Conservation (phyloP, 768 basidiomycete species). For the Agaricus subrufescens region DNA sequence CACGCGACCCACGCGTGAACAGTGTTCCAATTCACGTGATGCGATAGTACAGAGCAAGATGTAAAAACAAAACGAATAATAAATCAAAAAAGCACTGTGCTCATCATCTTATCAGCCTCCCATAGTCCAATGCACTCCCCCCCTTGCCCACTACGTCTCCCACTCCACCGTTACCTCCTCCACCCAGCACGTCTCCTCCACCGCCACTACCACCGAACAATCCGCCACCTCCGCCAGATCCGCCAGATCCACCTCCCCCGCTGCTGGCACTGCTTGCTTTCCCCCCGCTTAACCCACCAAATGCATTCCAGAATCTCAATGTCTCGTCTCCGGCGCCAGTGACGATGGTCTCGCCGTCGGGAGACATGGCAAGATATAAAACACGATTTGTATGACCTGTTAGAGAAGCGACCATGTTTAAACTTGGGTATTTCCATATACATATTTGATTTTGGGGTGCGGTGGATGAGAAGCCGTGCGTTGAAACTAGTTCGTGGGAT, state of each 20-base stretch:
- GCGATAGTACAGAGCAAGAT: too few species aligned
- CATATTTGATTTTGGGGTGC: constrained; percentile 95
- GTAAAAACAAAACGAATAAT: neutral
- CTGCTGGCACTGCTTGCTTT: constrained; percentile 3
- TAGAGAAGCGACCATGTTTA: constrained; percentile 92
- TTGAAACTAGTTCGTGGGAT: constrained; percentile 96
- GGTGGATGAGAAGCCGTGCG: constrained; percentile 93
- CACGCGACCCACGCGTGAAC: too few species aligned
- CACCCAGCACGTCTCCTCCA: neutral
- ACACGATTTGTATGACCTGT: constrained; percentile 95
- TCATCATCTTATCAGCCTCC: constrained; percentile 45
- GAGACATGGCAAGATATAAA: constrained; percentile 94
- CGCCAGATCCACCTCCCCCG: constrained; percentile 44
- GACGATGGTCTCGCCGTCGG: constrained; percentile 96
- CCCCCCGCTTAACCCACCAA: constrained; percentile 58
- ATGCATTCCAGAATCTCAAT: constrained; percentile 95
- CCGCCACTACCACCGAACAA: neutral
- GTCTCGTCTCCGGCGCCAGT: constrained; percentile 99
- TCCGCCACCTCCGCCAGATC: constrained; percentile 29
- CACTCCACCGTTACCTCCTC: neutral
- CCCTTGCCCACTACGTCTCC: neutral
- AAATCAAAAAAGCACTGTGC: neutral
- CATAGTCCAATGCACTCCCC: constrained; percentile 43
- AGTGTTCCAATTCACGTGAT: too few species aligned
- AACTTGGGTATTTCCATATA: constrained; percentile 90